A percentile compares a stretch with the other conserved stretches of the same genome.
Evolutionary conservation across 176 grass and related monocot genomes (phyloP).

Genomic region (Elaeis guineensis): DNA sequence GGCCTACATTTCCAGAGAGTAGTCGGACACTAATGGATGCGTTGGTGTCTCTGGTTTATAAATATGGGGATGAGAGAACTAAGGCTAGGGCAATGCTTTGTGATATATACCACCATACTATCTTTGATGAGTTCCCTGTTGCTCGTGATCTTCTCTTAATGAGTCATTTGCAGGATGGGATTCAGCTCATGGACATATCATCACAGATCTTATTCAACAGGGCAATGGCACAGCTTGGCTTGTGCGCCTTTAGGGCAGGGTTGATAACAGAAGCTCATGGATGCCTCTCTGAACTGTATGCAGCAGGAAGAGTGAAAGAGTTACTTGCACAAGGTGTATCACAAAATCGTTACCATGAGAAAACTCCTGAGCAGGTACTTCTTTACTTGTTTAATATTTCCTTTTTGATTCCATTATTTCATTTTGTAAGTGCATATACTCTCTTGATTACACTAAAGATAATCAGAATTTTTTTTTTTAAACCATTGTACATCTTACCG

Average conservation of each 20-base stretch:
- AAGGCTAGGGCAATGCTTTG: conserved; percentile 96
- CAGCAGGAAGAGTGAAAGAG: conserved; percentile 79
- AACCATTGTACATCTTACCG: too few species aligned
- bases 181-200: conserved; percentile 93
- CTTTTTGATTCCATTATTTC: background rate
- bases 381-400: background rate
- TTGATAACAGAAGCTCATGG: conserved; percentile 78
- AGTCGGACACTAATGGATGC: conserved; percentile 65
- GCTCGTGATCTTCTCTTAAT: conserved; percentile 90
- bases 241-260: conserved; percentile 85
- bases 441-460: too few species aligned
- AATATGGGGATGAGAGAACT: conserved; percentile 86
- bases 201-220: conserved; percentile 93
- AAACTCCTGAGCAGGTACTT: conserved; percentile 88
- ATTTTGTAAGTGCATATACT: background rate
- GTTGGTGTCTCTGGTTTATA: conserved; percentile 83
- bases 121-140: conserved; percentile 78
- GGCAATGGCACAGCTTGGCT: conserved; percentile 81
- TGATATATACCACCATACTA: conserved; percentile 94
- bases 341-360: conserved; percentile 91
- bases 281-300: conserved; percentile 81
- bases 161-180: conserved; percentile 91
- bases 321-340: conserved; percentile 88
- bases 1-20: conserved; percentile 79
- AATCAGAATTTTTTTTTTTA: too few species aligned